phyloP scores from a whole-genome alignment of 2,329 filamentous ascomycete genomes.

The Alternaria postmessia region DNA sequence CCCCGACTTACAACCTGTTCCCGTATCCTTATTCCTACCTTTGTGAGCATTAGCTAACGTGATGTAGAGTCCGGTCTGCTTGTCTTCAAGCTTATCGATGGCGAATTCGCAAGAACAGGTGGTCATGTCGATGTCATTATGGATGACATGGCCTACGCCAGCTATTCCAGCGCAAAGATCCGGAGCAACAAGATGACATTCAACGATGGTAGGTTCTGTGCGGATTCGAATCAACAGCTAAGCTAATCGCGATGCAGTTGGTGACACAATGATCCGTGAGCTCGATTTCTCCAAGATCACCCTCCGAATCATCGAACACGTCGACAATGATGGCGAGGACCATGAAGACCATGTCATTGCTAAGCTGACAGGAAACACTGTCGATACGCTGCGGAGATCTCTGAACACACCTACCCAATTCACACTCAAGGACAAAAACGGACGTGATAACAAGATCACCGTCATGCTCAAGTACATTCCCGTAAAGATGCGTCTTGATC shows the following conservation, averaged over 20 bases:
- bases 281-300: conserved; percentile 96
- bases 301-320: conserved; percentile 82
- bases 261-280: conserved; percentile 94
- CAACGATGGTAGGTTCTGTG: conserved; percentile 72
- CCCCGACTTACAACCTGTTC: conserved; percentile 26
- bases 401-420: conserved; percentile 90
- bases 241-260: conserved; percentile 60
- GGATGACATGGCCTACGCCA: conserved; percentile 92
- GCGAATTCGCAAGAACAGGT: conserved; percentile 78
- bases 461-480: conserved; percentile 96
- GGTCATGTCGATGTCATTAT: conserved; percentile 87
- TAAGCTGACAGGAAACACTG: conserved; percentile 82
- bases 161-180: conserved; percentile 82
- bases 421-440: conserved; percentile 79
- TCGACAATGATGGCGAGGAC: conserved; percentile 74
- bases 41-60: conserved; percentile 44
- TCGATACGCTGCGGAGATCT: conserved; percentile 87
- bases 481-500: conserved; percentile 90
- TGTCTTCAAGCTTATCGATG: conserved; percentile 93
- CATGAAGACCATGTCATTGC: conserved; percentile 78
- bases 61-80: conserved; percentile 82
- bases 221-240: not conserved
- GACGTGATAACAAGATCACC: conserved; percentile 78
- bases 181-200: conserved; percentile 74
- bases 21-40: conserved; percentile 24